Conservation (phyloP, 2,329 filamentous ascomycete genomes). For the Monosporascus sp. region DNA sequence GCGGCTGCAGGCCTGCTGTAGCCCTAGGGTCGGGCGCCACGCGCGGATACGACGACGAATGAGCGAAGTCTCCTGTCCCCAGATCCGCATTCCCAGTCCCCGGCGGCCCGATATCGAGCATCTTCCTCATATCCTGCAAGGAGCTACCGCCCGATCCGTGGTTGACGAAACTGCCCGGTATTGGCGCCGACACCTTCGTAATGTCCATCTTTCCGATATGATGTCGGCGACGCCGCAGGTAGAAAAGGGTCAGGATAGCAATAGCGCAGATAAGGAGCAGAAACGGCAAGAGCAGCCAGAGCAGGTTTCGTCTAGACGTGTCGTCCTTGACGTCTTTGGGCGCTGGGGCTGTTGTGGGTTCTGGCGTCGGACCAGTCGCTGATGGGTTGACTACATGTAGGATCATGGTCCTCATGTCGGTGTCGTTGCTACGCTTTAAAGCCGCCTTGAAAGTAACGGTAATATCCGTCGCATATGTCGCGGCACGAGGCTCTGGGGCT, state of each 20-base stretch:
- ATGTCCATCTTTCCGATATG: constrained; percentile 11
- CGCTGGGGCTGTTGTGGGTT: constrained; percentile 6
- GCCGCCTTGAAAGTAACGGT: constrained; percentile 18
- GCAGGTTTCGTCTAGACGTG: constrained; percentile 14
- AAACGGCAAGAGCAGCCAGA: constrained; percentile 24
- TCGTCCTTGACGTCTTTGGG: constrained; percentile 5
- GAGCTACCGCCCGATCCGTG: constrained; percentile 13
- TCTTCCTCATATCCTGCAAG: constrained; percentile 10
- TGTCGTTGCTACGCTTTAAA: constrained; percentile 13
- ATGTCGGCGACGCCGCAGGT: constrained; percentile 16
- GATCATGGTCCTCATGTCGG: constrained; percentile 17
- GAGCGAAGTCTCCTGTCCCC: constrained; percentile 1
- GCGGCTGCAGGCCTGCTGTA: constrained; percentile 9
- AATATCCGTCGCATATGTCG: constrained; percentile 6
- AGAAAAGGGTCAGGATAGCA: constrained; percentile 17
- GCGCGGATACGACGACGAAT: constrained; percentile 8
- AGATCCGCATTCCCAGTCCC: constrained; percentile 1
- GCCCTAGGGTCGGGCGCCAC: constrained; percentile 8
- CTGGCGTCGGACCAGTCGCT: not conserved
- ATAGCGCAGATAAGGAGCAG: constrained; percentile 14
- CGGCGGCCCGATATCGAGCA: constrained; percentile 14
- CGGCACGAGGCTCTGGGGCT: constrained; percentile 10
- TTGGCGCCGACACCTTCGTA: constrained; percentile 22
- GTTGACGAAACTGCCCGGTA: constrained; percentile 22
- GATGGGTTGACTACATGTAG: constrained; percentile 13